Conservation (phyloP, 1,139 yeast genomes). For the Zygosaccharomyces pseudobailii region DNA sequence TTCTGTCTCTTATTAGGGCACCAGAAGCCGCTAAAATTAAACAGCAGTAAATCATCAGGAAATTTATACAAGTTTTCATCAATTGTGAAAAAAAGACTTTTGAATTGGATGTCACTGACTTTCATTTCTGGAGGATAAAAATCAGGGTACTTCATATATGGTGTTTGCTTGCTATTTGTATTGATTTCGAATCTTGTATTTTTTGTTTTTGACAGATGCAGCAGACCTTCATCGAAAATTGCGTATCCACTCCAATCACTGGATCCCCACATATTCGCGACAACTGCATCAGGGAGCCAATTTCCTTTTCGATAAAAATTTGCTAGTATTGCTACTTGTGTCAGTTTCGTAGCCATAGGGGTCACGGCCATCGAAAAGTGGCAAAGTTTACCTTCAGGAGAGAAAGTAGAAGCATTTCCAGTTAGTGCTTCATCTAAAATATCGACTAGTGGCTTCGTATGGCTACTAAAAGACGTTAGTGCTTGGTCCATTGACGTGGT, state of each 20-base stretch:
- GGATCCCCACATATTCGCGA: slow-evolving; percentile 92
- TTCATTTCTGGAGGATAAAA: slow-evolving; percentile 60
- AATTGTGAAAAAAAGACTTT: slow-evolving; percentile 57
- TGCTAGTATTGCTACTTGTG: slow-evolving; percentile 66
- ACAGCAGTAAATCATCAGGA: slow-evolving; percentile 58
- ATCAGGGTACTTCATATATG: slow-evolving; percentile 45
- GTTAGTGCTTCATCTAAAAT: slow-evolving; percentile 24
- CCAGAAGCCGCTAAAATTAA: slow-evolving; percentile 66
- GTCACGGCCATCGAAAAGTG: slow-evolving; percentile 39
- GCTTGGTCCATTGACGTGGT: slow-evolving; percentile 50
- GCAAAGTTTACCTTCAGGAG: slow-evolving; percentile 23
- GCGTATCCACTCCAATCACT: slow-evolving; percentile 76
- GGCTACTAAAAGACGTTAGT: slow-evolving; percentile 39
- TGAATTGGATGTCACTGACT: slow-evolving; percentile 69
- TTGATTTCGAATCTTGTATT: neutral
- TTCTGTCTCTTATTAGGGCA: slow-evolving; percentile 68
- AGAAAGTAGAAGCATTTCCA: slow-evolving; percentile 22
- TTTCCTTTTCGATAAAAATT: slow-evolving; percentile 57
- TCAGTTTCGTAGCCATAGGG: slow-evolving; percentile 70
- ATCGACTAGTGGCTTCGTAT: slow-evolving; percentile 25
- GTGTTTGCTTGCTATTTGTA: slow-evolving; percentile 1
- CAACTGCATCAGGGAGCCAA: slow-evolving; percentile 70
- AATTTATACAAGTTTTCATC: slow-evolving; percentile 19
- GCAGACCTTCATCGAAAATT: slow-evolving; percentile 30
- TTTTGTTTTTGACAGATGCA: slow-evolving; percentile 4